Conservation (phyloP, 2,329 filamentous ascomycete genomes). For the Botrytis medusae region DNA sequence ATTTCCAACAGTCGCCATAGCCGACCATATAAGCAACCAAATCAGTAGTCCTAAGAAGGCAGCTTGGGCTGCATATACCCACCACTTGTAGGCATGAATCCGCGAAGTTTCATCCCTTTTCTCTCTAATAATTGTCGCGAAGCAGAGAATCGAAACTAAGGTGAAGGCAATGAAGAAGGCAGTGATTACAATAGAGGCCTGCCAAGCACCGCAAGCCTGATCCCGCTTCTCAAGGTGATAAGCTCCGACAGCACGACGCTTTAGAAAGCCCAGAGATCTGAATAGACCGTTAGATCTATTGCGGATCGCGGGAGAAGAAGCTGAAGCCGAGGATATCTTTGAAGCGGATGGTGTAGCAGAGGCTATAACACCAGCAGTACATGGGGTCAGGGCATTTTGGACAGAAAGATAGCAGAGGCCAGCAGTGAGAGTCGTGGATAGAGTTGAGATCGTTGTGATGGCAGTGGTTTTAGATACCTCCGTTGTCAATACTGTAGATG, state of each 20-base stretch:
- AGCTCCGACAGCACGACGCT: not conserved
- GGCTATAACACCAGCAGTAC: not conserved
- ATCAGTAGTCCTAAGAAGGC: not conserved
- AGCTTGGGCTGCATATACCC: not conserved
- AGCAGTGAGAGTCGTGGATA: not conserved
- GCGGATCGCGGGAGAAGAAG: not conserved
- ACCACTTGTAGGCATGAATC: not conserved
- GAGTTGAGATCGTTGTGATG: not conserved
- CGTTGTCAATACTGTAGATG: not conserved
- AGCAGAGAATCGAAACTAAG: not conserved
- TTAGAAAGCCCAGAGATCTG: not conserved
- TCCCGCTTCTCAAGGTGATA: not conserved
- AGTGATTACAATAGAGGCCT: not conserved
- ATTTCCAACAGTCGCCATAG: not conserved
- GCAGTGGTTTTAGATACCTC: not conserved
- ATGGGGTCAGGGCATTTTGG: not conserved
- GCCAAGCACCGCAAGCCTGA: not conserved
- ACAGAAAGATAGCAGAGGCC: not conserved
- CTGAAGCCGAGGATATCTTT: not conserved
- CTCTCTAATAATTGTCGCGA: not conserved
- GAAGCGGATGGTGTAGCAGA: not conserved
- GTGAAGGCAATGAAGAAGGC: not conserved
- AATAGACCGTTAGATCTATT: not conserved
- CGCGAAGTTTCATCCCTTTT: not conserved
- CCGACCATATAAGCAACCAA: slow-evolving; percentile 4